Conservation (phyloP, 1,139 yeast species). For the Sugiyamaella japonica region DNA sequence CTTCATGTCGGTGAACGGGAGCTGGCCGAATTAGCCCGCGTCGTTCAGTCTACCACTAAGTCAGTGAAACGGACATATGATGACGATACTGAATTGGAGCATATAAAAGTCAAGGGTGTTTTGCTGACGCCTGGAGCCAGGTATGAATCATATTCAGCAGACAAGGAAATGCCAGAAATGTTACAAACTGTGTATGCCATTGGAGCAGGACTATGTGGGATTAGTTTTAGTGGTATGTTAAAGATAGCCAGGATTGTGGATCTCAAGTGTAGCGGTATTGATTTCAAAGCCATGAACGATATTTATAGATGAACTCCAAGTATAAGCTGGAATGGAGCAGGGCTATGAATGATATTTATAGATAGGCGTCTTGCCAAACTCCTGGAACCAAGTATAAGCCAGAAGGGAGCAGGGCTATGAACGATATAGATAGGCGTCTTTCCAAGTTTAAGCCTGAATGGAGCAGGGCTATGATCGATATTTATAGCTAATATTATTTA, state of each 20-base stretch:
- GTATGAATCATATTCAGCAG: constrained; percentile 18
- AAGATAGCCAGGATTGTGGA: not conserved
- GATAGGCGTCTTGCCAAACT: no score
- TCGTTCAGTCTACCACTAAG: constrained; percentile 23
- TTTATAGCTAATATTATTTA: constrained; percentile 3
- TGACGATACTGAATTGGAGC: constrained; percentile 6
- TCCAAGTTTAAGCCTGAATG: no score
- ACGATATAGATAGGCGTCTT: no score
- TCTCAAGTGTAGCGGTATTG: not conserved
- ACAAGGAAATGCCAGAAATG: not conserved
- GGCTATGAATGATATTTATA: no score
- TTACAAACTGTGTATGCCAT: not conserved
- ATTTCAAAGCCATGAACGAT: constrained; percentile 4
- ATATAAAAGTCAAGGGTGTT: constrained; percentile 9
- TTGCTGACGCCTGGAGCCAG: constrained; percentile 26
- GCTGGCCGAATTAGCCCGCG: constrained; percentile 26
- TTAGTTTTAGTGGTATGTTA: not conserved
- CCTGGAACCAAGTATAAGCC: no score
- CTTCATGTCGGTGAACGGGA: constrained; percentile 3
- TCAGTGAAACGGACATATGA: not conserved
- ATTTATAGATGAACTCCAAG: no score
- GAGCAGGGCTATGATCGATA: no score
- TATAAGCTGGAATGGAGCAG: no score
- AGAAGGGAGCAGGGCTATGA: no score
- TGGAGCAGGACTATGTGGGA: constrained; percentile 9